A percentile compares a stretch with the other conserved stretches of the same genome.
These are phyloP conservation scores for Hypoxylon intermedium DNA, from an alignment of 495 filamentous ascomycete genomes.

Conservation along the genomic window DNA sequence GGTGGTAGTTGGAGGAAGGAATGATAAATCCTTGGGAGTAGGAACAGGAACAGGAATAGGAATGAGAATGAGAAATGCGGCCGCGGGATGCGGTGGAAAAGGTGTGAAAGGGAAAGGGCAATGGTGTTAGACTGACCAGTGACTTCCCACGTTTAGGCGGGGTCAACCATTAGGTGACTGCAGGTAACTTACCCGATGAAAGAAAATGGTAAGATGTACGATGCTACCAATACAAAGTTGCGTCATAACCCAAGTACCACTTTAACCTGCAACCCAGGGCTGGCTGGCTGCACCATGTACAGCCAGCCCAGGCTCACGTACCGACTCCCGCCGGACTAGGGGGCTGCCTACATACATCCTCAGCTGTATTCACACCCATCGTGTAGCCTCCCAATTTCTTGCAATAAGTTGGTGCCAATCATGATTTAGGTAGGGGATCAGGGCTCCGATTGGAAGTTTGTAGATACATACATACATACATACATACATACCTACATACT, in stretches of 20 bases:
- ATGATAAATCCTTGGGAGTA: background rate
- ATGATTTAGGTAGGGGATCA: slow-evolving; percentile 12
- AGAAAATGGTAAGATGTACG: slow-evolving; percentile 14
- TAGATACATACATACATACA: no score
- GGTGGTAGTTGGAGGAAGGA: slow-evolving; percentile 13
- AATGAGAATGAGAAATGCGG: slow-evolving; percentile 24
- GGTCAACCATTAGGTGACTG: slow-evolving; percentile 2
- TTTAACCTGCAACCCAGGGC: slow-evolving; percentile 27
- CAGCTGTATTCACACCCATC: slow-evolving; percentile 19
- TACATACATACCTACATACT: no score
- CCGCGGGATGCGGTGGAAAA: slow-evolving; percentile 7
- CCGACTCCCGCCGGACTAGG: background rate
- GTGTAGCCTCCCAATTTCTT: slow-evolving; percentile 29
- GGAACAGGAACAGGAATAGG: slow-evolving; percentile 11
- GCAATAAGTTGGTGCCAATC: slow-evolving; percentile 8
- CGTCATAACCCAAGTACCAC: slow-evolving; percentile 11
- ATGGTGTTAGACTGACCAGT: background rate
- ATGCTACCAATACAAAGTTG: background rate
- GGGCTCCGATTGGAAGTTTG: background rate
- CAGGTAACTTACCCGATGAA: background rate
- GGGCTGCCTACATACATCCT: slow-evolving; percentile 6
- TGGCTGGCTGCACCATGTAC: no score
- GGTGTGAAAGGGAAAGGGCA: slow-evolving; percentile 15
- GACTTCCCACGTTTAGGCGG: slow-evolving; percentile 22
- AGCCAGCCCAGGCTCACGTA: background rate